Percentiles rank a stretch among this genome's conserved stretches.
Evolutionary conservation across 495 filamentous ascomycete genomes (phyloP).

Genomic region (Cairneyella variabilis): DNA sequence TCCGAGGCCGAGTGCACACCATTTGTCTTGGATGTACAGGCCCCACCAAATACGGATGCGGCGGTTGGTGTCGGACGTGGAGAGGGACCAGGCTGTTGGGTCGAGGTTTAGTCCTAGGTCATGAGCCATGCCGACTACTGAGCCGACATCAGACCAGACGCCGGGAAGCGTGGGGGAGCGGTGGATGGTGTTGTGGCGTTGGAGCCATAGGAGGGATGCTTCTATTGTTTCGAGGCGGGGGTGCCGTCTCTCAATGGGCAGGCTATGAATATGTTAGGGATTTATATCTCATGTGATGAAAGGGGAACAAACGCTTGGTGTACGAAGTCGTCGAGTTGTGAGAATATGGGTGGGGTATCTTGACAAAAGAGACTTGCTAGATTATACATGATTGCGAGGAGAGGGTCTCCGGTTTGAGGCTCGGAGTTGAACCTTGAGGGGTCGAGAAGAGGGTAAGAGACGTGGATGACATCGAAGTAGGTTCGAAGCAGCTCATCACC

Average conservation of each 20-base stretch:
- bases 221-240: conserved; percentile 17
- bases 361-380: conserved; percentile 12
- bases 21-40: conserved; percentile 58
- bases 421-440: conserved; percentile 3
- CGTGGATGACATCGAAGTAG: conserved; percentile 16
- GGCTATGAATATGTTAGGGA: neutral
- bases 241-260: conserved; percentile 7
- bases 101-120: conserved; percentile 56
- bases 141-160: conserved; percentile 6
- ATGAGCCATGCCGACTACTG: conserved; percentile 48
- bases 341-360: conserved; percentile 2
- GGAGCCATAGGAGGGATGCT: conserved; percentile 10
- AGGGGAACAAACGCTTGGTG: conserved; percentile 9
- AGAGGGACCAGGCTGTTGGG: conserved; percentile 51
- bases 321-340: conserved; percentile 3
- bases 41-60: conserved; percentile 58
- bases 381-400: conserved; percentile 15
- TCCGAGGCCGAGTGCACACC: conserved; percentile 53
- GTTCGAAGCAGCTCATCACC: conserved; percentile 1
- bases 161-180: conserved; percentile 3
- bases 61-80: conserved; percentile 50
- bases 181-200: conserved; percentile 11
- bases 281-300: neutral
- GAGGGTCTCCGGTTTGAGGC: conserved; percentile 4
- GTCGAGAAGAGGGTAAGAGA: conserved; percentile 15